These are phyloP conservation scores for Podila clonocystis DNA, from an alignment of 192 early-diverging fungal species.

Conservation along the genomic window DNA sequence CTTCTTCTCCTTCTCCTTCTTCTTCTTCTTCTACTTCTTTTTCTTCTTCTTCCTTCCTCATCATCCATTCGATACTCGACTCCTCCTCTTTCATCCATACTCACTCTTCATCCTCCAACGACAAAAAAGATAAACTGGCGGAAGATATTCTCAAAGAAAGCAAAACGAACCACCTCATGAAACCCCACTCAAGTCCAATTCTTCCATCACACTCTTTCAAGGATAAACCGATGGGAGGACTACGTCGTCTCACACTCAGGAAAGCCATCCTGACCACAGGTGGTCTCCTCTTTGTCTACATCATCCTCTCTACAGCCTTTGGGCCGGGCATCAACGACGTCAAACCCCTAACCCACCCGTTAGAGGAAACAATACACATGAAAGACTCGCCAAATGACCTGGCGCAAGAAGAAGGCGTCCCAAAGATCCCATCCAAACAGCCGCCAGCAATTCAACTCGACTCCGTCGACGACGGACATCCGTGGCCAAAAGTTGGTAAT, in stretches of 20 bases:
- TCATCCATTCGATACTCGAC: neutral
- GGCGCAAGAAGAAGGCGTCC: neutral
- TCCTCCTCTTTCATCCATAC: neutral
- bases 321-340: neutral
- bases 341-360: constrained; percentile 7
- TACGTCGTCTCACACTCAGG: constrained; percentile 26
- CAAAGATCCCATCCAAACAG: neutral
- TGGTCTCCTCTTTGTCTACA: constrained; percentile 37
- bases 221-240: constrained; percentile 13
- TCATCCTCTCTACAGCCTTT: constrained; percentile 31
- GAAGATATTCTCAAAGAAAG: neutral
- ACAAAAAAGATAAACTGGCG: neutral
- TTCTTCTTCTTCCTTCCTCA: neutral
- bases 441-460: constrained; percentile 21
- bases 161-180: constrained; percentile 6
- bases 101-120: neutral
- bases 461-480: neutral
- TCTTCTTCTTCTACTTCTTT: neutral
- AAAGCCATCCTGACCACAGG: constrained; percentile 25
- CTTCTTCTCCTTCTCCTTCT: neutral
- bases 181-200: constrained; percentile 28
- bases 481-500: neutral
- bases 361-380: neutral
- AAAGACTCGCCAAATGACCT: too few relatives aligned
- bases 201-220: constrained; percentile 45